phyloP scores from a whole-genome alignment of 768 basidiomycete species.

The Cubamyces sp. region DNA sequence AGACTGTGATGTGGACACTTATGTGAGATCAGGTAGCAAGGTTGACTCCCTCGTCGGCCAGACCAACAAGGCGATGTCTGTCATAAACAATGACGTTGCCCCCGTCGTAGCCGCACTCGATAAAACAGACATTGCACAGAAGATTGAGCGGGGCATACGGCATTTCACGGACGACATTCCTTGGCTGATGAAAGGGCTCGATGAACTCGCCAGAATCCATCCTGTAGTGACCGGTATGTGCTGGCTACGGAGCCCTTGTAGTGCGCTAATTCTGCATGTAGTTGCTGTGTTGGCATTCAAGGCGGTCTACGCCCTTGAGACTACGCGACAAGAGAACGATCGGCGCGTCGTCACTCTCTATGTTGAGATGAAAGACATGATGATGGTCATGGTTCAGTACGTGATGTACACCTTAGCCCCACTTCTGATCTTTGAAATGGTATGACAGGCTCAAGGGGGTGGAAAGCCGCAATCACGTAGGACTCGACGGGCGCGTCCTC shows the following conservation, averaged over 20 bases:
- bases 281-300: conserved; percentile 5
- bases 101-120: not conserved
- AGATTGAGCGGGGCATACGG: conserved; percentile 24
- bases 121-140: conserved; percentile 1
- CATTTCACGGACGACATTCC: conserved; percentile 31
- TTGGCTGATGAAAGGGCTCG: conserved; percentile 31
- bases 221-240: conserved; percentile 33
- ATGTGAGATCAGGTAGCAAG: not conserved
- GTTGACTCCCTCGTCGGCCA: not conserved
- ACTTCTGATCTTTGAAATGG: not conserved
- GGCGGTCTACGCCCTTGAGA: conserved; percentile 1
- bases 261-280: not conserved
- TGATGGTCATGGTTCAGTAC: conserved; percentile 50
- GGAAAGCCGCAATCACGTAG: conserved; percentile 16
- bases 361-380: conserved; percentile 51
- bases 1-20: not conserved
- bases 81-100: not conserved
- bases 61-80: not conserved
- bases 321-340: conserved; percentile 8
- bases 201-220: conserved; percentile 34
- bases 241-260: not conserved
- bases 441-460: not conserved
- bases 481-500: conserved; percentile 39
- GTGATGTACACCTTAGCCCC: conserved; percentile 18
- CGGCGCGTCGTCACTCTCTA: not conserved